Base-by-base conservation (phyloP, 2,329 filamentous ascomycete genomes). In the Ceratocystis destructans region DNA sequence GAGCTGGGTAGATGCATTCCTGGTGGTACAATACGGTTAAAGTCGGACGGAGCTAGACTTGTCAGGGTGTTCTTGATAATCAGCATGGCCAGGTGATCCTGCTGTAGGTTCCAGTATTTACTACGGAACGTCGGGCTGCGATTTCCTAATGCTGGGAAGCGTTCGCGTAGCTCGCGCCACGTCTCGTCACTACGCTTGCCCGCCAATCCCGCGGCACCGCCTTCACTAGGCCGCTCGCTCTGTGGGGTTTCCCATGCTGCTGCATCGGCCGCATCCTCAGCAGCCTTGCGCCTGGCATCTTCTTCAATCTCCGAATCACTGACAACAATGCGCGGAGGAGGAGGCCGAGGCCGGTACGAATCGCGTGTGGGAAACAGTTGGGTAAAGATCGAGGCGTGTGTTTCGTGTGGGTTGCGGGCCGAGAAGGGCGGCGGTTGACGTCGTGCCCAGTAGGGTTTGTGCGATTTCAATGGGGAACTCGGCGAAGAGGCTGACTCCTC, bases 1-100 rank as follows among this genome's bases (percentile, higher is more conserved):
- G 88, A 91, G 50, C 81, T 81, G 69, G 87, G 83, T 44, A 92
- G 81, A 70, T 88, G 84, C 65, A 78, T 75, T 59, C 84, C 83
- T 71, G 80, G 82, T 1, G 81, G 81, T 4, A 84, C 80, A 20
- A 91, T 75, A 66, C 88, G 85, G 69, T 83, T 80, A 74, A 93
- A 92, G 75, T 93, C 89, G 70, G 81, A 82, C 70, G 86, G 82
- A 22, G 79, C 77, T 55, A 92, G 79, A 22, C 82, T 80, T 66
- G 79, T 79, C 71, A 82, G 83, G 5, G 83, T 80, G 48, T 83
- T 81, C 22, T 77, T 77, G 46, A 91, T 75, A 53, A 86, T 77
- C 50, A 92, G 77, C 71, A 80, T 78, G 68, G 71, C 68, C 37
- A 61, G 6, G 68, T 70, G 65, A 4, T 64, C 67, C 46, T 65